Evolutionary conservation across 2,329 filamentous ascomycete genomes (phyloP).

Genomic region (Thielaviopsis ethacetica): DNA sequence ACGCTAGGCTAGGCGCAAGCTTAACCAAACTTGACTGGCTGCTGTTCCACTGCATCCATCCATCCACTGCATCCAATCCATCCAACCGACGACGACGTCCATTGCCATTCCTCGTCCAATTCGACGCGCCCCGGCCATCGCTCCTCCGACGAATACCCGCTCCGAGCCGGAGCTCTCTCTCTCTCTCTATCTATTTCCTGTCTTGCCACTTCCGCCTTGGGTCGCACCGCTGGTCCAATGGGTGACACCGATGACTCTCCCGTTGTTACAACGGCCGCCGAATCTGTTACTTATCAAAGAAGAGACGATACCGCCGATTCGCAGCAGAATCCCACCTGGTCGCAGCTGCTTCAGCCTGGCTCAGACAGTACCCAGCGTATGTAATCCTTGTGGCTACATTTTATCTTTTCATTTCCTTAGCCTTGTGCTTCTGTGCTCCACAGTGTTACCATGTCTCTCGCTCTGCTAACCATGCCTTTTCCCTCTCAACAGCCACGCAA

Average conservation of each 20-base stretch:
- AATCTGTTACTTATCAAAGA: neutral
- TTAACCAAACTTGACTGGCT: neutral
- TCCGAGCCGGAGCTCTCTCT: too few relatives aligned
- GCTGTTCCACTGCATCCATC: neutral
- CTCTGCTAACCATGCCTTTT: neutral
- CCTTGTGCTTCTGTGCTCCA: neutral
- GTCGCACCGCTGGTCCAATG: neutral
- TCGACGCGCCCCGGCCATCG: neutral
- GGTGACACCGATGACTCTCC: neutral
- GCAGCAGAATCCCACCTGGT: neutral
- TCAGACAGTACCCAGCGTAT: neutral
- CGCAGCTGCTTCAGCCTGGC: neutral
- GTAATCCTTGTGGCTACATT: neutral
- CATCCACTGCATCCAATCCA: too few relatives aligned
- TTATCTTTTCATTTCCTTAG: neutral
- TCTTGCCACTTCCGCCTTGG: neutral
- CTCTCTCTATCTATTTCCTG: neutral
- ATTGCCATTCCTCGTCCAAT: neutral
- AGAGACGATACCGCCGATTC: neutral
- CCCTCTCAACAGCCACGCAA: conserved; percentile 45
- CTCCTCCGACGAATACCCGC: neutral
- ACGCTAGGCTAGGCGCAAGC: neutral
- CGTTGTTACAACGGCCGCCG: too few relatives aligned
- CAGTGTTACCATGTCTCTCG: neutral
- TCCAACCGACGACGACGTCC: neutral